Base-by-base conservation (phyloP, 2,329 filamentous ascomycete species). In the Scopulariopsis brevicaulis region DNA sequence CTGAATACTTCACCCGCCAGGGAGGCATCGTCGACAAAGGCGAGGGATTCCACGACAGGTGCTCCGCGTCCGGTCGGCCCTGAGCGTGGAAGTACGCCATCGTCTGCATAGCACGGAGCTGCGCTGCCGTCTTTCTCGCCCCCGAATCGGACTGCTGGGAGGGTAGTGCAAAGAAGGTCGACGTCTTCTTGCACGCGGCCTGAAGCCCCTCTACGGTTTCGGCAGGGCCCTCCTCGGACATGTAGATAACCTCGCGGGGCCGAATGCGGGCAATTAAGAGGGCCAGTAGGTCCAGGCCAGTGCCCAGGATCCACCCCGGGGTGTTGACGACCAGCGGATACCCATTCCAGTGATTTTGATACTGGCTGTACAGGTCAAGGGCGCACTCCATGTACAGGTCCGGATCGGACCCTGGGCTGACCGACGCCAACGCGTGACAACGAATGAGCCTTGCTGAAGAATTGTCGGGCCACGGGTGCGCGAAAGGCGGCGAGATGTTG, bases 21-120 rank as follows among this genome's bases (percentile, higher is more conserved):
- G 88, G 88, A 0, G 76, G 68, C 8, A 79, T 64, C 0, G 74
- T 71, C 1, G 81, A 81, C 10, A 92, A 70, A 0, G 86, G 79
- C 0, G 71, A 73, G 0, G 75, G 60, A 56, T 78, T 71, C 80
- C 84, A 89, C 52, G 66, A 68, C 22, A 69, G 54, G 6, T 60
- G 62, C 2, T 54, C 8, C 1, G 40, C 18, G 1, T 22, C n/a
- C 12, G 28, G 6, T 8, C 59, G 57, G 18, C 53, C 25, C 3
- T 57, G 37, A 35, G 50, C 62, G 66, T 93, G 89, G 65, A 93
- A 90, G 64, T 92, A 93, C 0, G 87, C 85, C 77, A 90, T 85
- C n/a, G 79, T 82, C 63, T 91, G 87, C 86, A 93, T 90, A 6
- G 80, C 78, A 55, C 87, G 75, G 2, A 89, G 70, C 60, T 92